Base-by-base conservation (phyloP, 108 stramenopile genomes). In the Cylindrotheca fusiformis region DNA sequence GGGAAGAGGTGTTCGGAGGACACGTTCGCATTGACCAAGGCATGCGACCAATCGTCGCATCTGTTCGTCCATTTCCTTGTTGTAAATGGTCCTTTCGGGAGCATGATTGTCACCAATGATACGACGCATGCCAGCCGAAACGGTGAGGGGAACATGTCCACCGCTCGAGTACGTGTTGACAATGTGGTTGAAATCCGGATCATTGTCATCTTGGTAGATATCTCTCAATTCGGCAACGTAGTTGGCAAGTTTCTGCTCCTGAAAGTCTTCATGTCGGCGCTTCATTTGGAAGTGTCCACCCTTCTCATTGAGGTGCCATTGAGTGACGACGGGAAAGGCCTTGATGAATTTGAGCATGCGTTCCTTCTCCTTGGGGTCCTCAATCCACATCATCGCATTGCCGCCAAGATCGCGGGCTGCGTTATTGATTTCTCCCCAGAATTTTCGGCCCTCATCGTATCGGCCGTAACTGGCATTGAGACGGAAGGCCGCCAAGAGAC, bases 401-500 rank as follows among this genome's bases (percentile, higher is more conserved):
- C 60, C 26, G 2, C 75, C 78, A 24, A 83, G 50, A 63, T 79
- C 76, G 24, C 81, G 56, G 14, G 73, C 65, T 4, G 75, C 47
- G 4, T 55, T 68, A 55, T 83, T 68, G 4, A 71, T 56, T 2
- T 41, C 54, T 44, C 75, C 54, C 60, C 58, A 45, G 28, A 64
- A 50, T 52, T 55, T 76, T 3, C 81, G 61, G 45, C 52, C 78
- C 20, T 83, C 81, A 12, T 60, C 47, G 55, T 74, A 79, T 22
- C 81, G 52, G 22, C 72, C 78, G 47, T 83, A 79, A 30, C 56
- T 59, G 0, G 72, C 64, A 57, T 83, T 83, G 50, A 83, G 51
- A 23, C 81, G 75, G 58, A 83, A 83, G n/a, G 75, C 81, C 14
- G 81, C 69, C 18, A 83, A 51, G 3, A 83, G 25, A 14, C 63